These are phyloP conservation scores for Geoglossum glabrum DNA, from an alignment of 495 filamentous ascomycete species.

Conservation along the genomic window DNA sequence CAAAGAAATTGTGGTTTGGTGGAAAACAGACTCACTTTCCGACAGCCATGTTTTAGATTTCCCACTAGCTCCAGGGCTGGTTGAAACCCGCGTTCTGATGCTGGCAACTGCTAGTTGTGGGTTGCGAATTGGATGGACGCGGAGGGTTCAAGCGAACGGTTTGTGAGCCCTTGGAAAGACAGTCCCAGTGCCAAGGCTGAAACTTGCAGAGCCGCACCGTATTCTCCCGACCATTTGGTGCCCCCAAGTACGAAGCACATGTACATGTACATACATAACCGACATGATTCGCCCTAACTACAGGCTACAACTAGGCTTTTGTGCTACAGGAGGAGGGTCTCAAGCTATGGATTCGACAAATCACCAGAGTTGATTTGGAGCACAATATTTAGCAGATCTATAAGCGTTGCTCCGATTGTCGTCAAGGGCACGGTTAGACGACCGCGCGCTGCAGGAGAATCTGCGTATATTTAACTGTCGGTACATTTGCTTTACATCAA, in stretches of 20 bases:
- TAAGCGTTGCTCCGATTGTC: too few relatives aligned
- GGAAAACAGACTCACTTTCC: slow-evolving; percentile 48
- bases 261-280: not conserved
- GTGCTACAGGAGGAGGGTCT: too few relatives aligned
- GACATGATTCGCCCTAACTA: too few relatives aligned
- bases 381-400: too few relatives aligned
- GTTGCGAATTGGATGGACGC: not conserved
- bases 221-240: not conserved
- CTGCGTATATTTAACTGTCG: not conserved
- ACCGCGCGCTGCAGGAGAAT: not conserved
- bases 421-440: too few relatives aligned
- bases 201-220: not conserved
- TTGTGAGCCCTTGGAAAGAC: not conserved
- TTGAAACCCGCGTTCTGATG: not conserved
- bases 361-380: too few relatives aligned
- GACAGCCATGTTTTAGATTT: slow-evolving; percentile 58
- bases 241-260: not conserved
- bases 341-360: too few relatives aligned
- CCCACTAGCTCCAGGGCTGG: not conserved
- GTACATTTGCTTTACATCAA: not conserved
- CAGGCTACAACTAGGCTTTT: too few relatives aligned
- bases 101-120: not conserved
- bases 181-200: not conserved
- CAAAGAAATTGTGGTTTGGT: not conserved
- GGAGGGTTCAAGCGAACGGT: not conserved